Evolutionary conservation across 805 yeast genomes (phyloP).

Genomic region (Metschnikowia continentalis): DNA sequence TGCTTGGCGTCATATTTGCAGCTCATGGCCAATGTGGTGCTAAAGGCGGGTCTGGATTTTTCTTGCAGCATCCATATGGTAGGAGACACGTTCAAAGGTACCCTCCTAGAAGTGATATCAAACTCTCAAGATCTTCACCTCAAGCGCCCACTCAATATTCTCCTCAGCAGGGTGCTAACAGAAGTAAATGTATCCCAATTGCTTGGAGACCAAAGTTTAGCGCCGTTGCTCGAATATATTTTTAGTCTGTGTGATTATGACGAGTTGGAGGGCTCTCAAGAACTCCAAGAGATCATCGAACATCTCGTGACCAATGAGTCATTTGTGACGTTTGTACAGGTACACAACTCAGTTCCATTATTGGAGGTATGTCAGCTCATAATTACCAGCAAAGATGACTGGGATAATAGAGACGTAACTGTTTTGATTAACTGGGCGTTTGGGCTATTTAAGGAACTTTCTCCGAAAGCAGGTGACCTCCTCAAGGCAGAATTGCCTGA

Average conservation of each 20-base stretch:
- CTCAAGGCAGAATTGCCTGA: constrained; percentile 7
- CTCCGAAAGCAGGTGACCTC: constrained; percentile 12
- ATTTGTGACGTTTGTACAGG: constrained; percentile 1
- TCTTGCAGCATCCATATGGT: constrained; percentile 1
- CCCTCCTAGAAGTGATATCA: neutral
- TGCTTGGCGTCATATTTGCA: constrained; percentile 14
- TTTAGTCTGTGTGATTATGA: constrained; percentile 3
- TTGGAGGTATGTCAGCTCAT: constrained; percentile 20
- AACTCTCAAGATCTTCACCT: neutral
- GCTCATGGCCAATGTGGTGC: constrained; percentile 12
- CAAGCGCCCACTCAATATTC: constrained; percentile 7
- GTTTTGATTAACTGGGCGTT: constrained; percentile 41
- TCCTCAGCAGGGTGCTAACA: constrained; percentile 4
- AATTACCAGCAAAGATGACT: constrained; percentile 35
- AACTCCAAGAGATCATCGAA: constrained; percentile 4
- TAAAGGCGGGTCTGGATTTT: constrained; percentile 2
- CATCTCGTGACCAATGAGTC: constrained; percentile 6
- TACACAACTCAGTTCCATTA: neutral
- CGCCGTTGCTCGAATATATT: constrained; percentile 5
- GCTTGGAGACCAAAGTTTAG: neutral
- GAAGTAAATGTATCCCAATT: neutral
- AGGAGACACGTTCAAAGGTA: constrained; percentile 2
- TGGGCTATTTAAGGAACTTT: constrained; percentile 24
- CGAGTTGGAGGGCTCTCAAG: neutral
- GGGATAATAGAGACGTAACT: constrained; percentile 37